Evolutionary conservation across 495 filamentous ascomycete species (phyloP), one percentile per base, ranked within the genome.

Genomic region (Neurospora tetraspora): DNA sequence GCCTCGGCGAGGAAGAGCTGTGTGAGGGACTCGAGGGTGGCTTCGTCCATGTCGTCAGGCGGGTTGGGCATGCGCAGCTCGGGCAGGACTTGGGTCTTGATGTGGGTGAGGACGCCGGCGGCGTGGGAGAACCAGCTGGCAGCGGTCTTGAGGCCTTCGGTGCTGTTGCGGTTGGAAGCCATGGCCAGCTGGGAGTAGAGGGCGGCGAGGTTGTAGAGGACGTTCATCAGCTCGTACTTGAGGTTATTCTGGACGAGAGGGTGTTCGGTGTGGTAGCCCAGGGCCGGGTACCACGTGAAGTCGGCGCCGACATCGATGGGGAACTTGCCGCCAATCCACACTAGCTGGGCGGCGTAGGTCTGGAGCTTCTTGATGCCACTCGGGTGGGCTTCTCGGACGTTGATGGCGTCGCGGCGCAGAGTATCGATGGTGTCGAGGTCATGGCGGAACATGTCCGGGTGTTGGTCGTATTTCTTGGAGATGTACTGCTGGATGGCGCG

Each of bases 391-490:
- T 98, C 96, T 71, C 91, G 89, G 12, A 95, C 91, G 81, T 94
- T 91, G 72, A 98, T 83, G 61, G 96, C 96, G 73, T 94, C 92
- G 68, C 84, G 88, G 12, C 96, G 89, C 69, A 98, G 79, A 68
- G 88, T 85, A 79, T 99, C 94, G 79, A 99, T 93, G 73, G 91
- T 87, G 71, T 96, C 87, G 47, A 99, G 87, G 82, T 99, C 96
- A 69, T 92, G 86, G 73, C 90, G 88, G 82, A 99, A 99, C 94
- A 98, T 97, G 81, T 97, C 93, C 71, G 96, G 96, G 81, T 97
- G 96, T 80, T 99, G 96, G 82, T 98, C 96, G 91, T 99, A 99
- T 87, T 98, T 98, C 79, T 89, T 91, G 47, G 93, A 97, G 74
- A 99, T 99, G 83, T 99, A 98, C 78, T 97, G 93, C 74, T 93